Evolutionary conservation across 1,284 basidiomycete genomes (phyloP), one percentile per base, ranked within the genome.

Genomic region (Psilocybe mexicana): DNA sequence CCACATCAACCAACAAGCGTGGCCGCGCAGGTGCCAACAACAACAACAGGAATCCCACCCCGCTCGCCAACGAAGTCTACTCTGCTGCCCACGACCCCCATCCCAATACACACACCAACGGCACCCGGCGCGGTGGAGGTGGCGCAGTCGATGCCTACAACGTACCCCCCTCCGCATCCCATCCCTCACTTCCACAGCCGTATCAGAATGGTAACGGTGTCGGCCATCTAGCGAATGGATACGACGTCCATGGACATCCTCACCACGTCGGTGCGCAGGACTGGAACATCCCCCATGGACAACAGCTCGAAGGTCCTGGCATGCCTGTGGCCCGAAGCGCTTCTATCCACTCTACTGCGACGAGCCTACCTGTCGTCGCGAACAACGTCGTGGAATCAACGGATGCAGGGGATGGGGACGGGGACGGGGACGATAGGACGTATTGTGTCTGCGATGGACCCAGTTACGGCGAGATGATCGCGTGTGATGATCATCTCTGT

Each of bases 381-480:
- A 54, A 51, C 33, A 55, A 35, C 12, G 59, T 60, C 23, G 61
- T 61, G 18, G 63, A 65, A 23, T 59, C 63, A n/a, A 64, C 72
- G 30, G 72, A 70, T 40, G 76, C 66, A 3, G 77, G 72, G n/a
- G 71, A 71, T 36, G 66, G 47, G 2, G 82, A 76, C 43, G 78
- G 81, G 24, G 84, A 76, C 12, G 84, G 84, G 52, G 86, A 78
- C 23, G 92, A 93, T 58, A 85, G 80, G 64, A 81, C 83, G 23
- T 99, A 98, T 74, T 99, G 96, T 74, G 85, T 90, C 76, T 98
- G 96, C 72, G 82, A 93, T 62, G 82, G 89, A 25, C 82, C 89
- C 56, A 94, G 92, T 69, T 96, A 90, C 68, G 95, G 96, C 30
- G 92, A 96, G 75, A 99, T 99, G 96, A 95, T 99, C 67, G 96